Evolutionary conservation across 768 basidiomycete species (phyloP).

Genomic region (Mycena belliarum): DNA sequence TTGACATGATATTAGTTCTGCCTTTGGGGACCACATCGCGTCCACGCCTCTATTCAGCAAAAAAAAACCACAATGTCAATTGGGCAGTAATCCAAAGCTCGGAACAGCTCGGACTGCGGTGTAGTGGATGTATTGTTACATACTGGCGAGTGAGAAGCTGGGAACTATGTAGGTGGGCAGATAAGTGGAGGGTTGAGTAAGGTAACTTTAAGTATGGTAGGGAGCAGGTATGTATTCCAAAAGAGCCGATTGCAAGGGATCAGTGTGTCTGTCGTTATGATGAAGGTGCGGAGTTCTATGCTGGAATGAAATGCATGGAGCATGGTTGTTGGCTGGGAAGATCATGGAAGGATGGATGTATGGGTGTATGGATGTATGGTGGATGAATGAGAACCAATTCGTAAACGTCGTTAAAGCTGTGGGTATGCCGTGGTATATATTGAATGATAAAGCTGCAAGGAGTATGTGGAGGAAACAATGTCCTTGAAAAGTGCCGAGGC

Average conservation of each 20-base stretch:
- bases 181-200: background rate
- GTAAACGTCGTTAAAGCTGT: background rate
- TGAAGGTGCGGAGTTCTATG: background rate
- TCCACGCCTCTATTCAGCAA: too few species aligned
- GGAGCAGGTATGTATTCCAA: constrained; percentile 10
- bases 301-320: background rate
- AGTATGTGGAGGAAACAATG: background rate
- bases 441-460: background rate
- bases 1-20: too few species aligned
- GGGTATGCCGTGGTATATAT: background rate
- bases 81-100: too few species aligned
- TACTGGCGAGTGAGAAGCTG: too few species aligned
- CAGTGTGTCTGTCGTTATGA: background rate
- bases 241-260: background rate
- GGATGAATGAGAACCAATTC: background rate
- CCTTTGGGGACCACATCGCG: too few species aligned
- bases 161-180: background rate
- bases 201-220: background rate
- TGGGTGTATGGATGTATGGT: too few species aligned
- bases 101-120: too few species aligned
- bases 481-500: background rate
- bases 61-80: too few species aligned
- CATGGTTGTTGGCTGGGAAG: too few species aligned
- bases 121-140: too few species aligned
- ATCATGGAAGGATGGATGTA: too few species aligned